Evolutionary conservation across 352 stramenopile genomes (phyloP).

Genomic region (Globisporangium iwayamae): DNA sequence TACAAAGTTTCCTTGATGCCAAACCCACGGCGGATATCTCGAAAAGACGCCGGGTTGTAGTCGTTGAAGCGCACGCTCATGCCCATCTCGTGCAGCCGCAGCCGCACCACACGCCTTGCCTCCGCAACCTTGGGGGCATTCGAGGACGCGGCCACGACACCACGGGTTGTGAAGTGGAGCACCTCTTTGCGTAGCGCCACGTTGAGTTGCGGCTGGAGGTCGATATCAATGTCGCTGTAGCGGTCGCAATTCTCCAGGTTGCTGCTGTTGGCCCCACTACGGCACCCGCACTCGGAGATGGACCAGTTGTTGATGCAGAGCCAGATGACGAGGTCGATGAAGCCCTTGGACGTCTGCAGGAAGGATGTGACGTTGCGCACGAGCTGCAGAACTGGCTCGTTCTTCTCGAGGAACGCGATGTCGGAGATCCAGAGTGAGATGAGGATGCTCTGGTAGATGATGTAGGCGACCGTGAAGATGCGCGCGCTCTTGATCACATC

Average conservation of each 20-base stretch:
- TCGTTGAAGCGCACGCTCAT: conserved; percentile 83
- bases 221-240: conserved; percentile 76
- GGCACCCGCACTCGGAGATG: conserved; percentile 24
- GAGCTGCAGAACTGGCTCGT: conserved; percentile 24
- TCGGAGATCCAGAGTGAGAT: conserved; percentile 77
- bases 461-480: conserved; percentile 79
- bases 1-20: conserved; percentile 75
- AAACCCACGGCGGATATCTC: conserved; percentile 74
- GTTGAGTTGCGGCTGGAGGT: conserved; percentile 84
- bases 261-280: not conserved
- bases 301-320: conserved; percentile 64
- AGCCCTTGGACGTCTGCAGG: conserved; percentile 67
- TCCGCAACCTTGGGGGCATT: conserved; percentile 53
- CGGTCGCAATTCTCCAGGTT: conserved; percentile 33
- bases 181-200: conserved; percentile 84
- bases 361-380: conserved; percentile 67
- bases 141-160: conserved; percentile 72
- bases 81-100: conserved; percentile 76
- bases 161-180: conserved; percentile 84
- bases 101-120: conserved; percentile 51
- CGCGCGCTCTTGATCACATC: conserved; percentile 77
- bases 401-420: conserved; percentile 41
- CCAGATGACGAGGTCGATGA: conserved; percentile 86
- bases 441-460: conserved; percentile 80
- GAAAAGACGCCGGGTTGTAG: conserved; percentile 68